Percentiles rank a stretch among this genome's conserved stretches.
Evolutionary conservation across 495 filamentous ascomycete species (phyloP).

Genomic region (Beverwykella pulmonaria): DNA sequence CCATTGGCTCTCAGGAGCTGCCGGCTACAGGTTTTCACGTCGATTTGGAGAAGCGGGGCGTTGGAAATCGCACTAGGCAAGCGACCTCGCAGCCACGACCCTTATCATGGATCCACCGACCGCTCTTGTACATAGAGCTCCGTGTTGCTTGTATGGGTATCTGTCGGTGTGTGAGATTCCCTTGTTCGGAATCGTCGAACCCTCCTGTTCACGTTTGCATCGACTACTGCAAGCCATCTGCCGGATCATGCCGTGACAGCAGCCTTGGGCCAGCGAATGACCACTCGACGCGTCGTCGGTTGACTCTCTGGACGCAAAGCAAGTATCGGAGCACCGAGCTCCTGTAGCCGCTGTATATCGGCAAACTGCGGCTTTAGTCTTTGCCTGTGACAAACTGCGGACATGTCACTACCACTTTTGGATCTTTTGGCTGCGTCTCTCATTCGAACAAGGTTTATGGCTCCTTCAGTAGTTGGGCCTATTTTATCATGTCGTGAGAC

Average conservation of each 20-base stretch:
- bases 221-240: slow-evolving; percentile 20
- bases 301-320: too few relatives aligned
- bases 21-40: slow-evolving; percentile 43
- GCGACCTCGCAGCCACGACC: slow-evolving; percentile 1
- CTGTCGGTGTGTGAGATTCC: slow-evolving; percentile 23
- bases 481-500: too few relatives aligned
- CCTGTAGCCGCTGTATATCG: too few relatives aligned
- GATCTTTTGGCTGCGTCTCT: too few relatives aligned
- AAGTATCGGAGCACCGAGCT: too few relatives aligned
- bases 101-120: slow-evolving; percentile 33
- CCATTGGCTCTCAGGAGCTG: slow-evolving; percentile 48
- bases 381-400: background rate
- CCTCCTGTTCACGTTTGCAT: background rate
- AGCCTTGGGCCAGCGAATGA: slow-evolving; percentile 1
- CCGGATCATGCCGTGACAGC: slow-evolving; percentile 7
- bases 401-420: too few relatives aligned
- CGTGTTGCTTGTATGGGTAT: slow-evolving; percentile 4
- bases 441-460: too few relatives aligned
- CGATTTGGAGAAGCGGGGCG: slow-evolving; percentile 41
- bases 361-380: slow-evolving; percentile 12
- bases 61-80: slow-evolving; percentile 15
- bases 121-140: slow-evolving; percentile 17
- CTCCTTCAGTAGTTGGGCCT: too few relatives aligned
- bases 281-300: background rate
- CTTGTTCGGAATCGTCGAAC: background rate